Conservation (phyloP, 2,329 filamentous ascomycete species). For the Sclerotinia glacialis region DNA sequence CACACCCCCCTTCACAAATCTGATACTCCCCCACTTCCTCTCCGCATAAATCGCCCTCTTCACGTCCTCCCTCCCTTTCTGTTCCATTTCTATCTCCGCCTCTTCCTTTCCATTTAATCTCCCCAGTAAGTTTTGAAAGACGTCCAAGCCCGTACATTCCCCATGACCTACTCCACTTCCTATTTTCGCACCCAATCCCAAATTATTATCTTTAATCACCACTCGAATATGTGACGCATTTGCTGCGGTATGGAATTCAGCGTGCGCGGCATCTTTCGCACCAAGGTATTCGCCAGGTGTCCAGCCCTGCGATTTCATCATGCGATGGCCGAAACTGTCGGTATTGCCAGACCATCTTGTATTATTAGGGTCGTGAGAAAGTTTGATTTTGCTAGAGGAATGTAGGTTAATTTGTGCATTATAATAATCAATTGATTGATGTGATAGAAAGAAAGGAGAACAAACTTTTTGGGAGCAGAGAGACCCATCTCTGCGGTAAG, state of each 20-base stretch:
- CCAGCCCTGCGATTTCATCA: constrained; percentile 88
- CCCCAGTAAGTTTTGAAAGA: constrained; percentile 81
- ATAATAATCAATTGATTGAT: not conserved
- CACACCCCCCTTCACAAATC: constrained; percentile 84
- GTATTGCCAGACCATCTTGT: constrained; percentile 86
- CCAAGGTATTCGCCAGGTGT: constrained; percentile 80
- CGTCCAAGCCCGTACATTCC: constrained; percentile 79
- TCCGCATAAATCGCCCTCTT: constrained; percentile 73
- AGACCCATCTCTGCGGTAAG: constrained; percentile 57
- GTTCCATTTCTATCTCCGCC: constrained; percentile 66
- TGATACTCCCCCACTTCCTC: constrained; percentile 73
- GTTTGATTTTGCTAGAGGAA: constrained; percentile 53
- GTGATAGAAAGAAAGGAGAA: constrained; percentile 29
- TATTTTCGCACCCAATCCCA: constrained; percentile 80
- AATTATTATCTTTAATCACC: constrained; percentile 81
- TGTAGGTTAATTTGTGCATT: constrained; percentile 43
- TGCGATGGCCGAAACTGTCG: constrained; percentile 81
- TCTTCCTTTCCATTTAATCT: constrained; percentile 86
- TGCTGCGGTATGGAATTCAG: constrained; percentile 72
- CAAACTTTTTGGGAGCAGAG: constrained; percentile 64
- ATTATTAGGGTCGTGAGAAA: constrained; percentile 92
- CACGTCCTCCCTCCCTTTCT: constrained; percentile 63
- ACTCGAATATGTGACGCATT: constrained; percentile 85
- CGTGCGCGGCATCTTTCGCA: constrained; percentile 70
- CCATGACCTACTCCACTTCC: constrained; percentile 63